Evolutionary conservation across 73 alveolate species (phyloP).

Genomic region (Paramecium sonneborni): DNA sequence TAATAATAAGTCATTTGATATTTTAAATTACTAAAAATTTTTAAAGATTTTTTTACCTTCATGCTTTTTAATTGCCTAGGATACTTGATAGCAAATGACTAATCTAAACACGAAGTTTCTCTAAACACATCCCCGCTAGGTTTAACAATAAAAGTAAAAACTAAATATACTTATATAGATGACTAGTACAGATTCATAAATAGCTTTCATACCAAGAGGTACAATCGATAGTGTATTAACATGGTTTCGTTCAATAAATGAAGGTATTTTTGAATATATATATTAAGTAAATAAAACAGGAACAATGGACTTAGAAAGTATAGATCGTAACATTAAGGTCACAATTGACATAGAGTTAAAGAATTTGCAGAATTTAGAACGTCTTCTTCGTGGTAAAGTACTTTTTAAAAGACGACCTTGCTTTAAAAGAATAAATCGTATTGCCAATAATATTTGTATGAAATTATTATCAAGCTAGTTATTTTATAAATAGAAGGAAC

Average conservation of each 20-base stretch:
- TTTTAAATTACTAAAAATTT: background rate
- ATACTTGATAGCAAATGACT: background rate
- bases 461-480: background rate
- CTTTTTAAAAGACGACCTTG: background rate
- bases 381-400: background rate
- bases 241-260: conserved; percentile 1
- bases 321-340: background rate
- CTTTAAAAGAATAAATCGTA: background rate
- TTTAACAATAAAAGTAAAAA: background rate
- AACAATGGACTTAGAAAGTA: background rate
- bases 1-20: background rate
- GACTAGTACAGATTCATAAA: background rate
- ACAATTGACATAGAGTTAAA: background rate
- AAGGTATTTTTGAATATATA: background rate
- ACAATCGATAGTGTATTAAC: background rate
- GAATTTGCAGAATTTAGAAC: background rate
- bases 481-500: background rate
- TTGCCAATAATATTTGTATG: background rate
- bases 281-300: background rate
- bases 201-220: background rate
- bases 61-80: background rate
- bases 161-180: background rate
- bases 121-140: background rate
- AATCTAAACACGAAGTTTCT: background rate
- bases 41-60: background rate